Evolutionary conservation across 371 early-diverging fungal species (phyloP), one percentile per base, ranked within the genome.

Genomic region (Catenaria anguillulae): DNA sequence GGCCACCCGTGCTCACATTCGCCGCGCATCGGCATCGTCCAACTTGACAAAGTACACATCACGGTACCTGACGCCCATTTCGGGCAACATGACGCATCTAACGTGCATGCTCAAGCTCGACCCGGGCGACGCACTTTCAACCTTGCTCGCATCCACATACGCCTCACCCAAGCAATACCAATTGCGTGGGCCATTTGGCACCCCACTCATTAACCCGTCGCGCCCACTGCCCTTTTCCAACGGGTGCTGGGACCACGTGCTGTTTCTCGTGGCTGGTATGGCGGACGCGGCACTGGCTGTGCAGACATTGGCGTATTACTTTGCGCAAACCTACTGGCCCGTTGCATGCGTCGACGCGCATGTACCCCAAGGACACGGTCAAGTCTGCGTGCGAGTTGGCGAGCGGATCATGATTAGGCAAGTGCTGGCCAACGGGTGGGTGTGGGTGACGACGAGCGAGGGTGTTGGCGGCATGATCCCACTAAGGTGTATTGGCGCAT

Each of bases 141-240:
- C 54, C 36, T 4, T 67, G n/a, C 59, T 56, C 70, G 37, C 36
- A 42, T 23, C 36, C 55, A n/a, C n/a, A n/a, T n/a, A n/a, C n/a
- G 35, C 68, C 69, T 45, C 62, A 62, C 50, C 68, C 67, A 26
- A 66, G 21, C 76, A 76, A 56, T 62, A 70, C 56, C 68, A 70
- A 67, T 66, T 76, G 50, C 65, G 74, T 17, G 76, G 76, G 21
- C 74, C 76, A 35, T 73, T 73, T 61, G 76, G 74, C 19, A 48
- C 61, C 21, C 63, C 69, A 13, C 26, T 70, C 4, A 63, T 74
- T 4, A 5, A 62, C 58, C 67, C 72, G 10, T 50, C 50, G 19
- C 60, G 56, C 12, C 63, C 65, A 36, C 62, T 67, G 31, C 46
- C 45, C 24, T 10, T 26, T 17, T 62, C 58, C 6, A 36, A 52